Evolutionary conservation across 768 basidiomycete species (phyloP), one percentile per base, ranked within the genome.

Genomic region (Agaricus blazei): DNA sequence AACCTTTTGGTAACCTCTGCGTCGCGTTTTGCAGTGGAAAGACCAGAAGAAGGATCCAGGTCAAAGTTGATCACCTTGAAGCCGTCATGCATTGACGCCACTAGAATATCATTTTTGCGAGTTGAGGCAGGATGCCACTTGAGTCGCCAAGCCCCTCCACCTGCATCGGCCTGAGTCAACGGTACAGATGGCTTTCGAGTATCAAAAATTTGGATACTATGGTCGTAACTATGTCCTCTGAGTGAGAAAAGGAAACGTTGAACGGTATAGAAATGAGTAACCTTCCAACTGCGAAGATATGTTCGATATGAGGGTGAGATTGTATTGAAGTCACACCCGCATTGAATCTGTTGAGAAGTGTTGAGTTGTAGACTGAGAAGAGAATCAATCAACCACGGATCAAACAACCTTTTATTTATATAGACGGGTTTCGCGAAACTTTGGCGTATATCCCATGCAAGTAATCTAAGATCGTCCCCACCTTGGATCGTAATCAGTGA

Each of bases 71-170:
- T 67, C 5, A 96, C 76, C 65, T 97, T 97, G 79, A 93, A 95
- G 9, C 96, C 95, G 59, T 93, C 93, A 65, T 96, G 95, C 97
- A 98, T 99, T 65, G 90, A 93, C 0, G 95, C 97, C n/a, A 93
- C 84, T 19, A 98, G 79, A 1, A 98, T 76, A 63, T 95, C 90
- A 37, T 79, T 63, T 59, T 77, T 80, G 44, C 93, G 79, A n/a
- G 64, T 61, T 2, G 76, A 59, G 4, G 79, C 80, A 6, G 95
- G 93, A 69, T 98, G 93, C 93, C 94, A 99, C 68, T 96, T 94
- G 56, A 93, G 85, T 15, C 97, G 81, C 97, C 97, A 99, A 9
- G 84, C 90, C 2, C 97, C 97, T 11, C 97, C 97, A 9, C 92
- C 93, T 2, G 92, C 84, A 54, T 87, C 78, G 26, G 79, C 80